Percentiles rank a stretch among this genome's conserved stretches.
These are phyloP conservation scores for Dicorynia guianensis DNA, from an alignment of 306 rosid species.

Conservation along the genomic window DNA sequence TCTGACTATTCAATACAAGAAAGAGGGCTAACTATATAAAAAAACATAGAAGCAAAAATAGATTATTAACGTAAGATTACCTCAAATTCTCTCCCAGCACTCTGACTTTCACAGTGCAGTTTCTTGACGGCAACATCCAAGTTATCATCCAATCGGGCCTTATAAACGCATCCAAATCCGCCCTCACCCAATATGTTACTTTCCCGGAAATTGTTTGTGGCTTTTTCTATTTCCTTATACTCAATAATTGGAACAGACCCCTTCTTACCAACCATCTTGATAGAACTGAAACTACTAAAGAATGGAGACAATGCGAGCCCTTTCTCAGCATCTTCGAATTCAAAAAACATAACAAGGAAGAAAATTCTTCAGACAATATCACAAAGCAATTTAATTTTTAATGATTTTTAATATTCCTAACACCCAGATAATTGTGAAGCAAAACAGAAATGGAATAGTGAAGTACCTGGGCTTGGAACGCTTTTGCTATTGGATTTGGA, in stretches of 20 bases:
- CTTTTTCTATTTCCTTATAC: constrained; percentile 71
- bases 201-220: constrained; percentile 65
- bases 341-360: constrained; percentile 38
- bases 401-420: not conserved
- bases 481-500: constrained; percentile 51
- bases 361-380: not conserved
- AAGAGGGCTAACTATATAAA: not conserved
- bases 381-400: not conserved
- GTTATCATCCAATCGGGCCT: constrained; percentile 76
- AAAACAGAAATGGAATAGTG: constrained; percentile 16
- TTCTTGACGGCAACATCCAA: constrained; percentile 83
- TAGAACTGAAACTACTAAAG: constrained; percentile 64
- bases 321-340: constrained; percentile 70
- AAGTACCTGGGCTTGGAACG: constrained; percentile 19
- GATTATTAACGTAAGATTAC: constrained; percentile 40
- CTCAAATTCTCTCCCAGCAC: constrained; percentile 82
- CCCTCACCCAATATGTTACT: constrained; percentile 86
- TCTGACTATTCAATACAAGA: constrained; percentile 17
- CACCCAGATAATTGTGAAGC: not conserved
- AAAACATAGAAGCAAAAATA: not conserved
- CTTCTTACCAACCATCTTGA: constrained; percentile 60
- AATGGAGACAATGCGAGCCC: constrained; percentile 58
- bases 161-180: constrained; percentile 94
- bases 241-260: constrained; percentile 74
- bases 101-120: constrained; percentile 64